A percentile compares a stretch with the other conserved stretches of the same genome.
phyloP scores from a whole-genome alignment of 2,329 filamentous ascomycete genomes.

The Aureobasidium sp. region DNA sequence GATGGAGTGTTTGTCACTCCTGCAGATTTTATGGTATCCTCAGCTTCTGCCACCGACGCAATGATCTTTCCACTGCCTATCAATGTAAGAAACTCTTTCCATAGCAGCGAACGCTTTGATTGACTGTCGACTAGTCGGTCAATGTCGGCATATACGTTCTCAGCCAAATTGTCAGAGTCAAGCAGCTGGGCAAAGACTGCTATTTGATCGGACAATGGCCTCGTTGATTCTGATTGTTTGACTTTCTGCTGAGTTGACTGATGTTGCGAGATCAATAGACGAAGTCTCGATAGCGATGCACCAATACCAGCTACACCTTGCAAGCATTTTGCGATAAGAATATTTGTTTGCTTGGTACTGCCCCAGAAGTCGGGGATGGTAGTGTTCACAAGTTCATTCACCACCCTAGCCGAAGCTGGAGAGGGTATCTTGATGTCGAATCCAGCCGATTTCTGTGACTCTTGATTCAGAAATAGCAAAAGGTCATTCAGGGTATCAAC shows the following conservation, averaged over 20 bases:
- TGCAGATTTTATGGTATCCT: conserved; percentile 38
- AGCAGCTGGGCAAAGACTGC: conserved; percentile 39
- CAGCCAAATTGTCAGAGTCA: conserved; percentile 37
- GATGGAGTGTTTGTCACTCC: conserved; percentile 21
- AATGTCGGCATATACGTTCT: conserved; percentile 42
- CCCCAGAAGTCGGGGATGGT: conserved; percentile 81
- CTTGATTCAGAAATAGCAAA: conserved; percentile 27
- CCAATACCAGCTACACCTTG: conserved; percentile 71
- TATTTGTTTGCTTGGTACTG: conserved; percentile 41
- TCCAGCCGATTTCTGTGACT: conserved; percentile 17
- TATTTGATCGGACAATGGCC: conserved; percentile 34
- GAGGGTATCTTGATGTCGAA: conserved; percentile 58
- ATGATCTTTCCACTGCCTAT: conserved; percentile 55
- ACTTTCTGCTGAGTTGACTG: background rate
- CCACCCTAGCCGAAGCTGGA: conserved; percentile 64
- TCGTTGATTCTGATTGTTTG: conserved; percentile 26
- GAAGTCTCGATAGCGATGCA: conserved; percentile 51
- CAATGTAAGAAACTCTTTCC: conserved; percentile 57
- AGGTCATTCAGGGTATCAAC: conserved; percentile 27
- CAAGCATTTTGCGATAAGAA: conserved; percentile 57
- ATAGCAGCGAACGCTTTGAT: conserved; percentile 47
- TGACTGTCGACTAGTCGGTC: conserved; percentile 33
- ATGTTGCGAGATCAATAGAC: background rate
- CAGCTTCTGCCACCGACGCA: conserved; percentile 53
- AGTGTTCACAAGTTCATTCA: conserved; percentile 65